Percentiles rank a stretch among this genome's conserved stretches.
Evolutionary conservation across 176 grass and related monocot species (phyloP).

Genomic region (Avena sativa): DNA sequence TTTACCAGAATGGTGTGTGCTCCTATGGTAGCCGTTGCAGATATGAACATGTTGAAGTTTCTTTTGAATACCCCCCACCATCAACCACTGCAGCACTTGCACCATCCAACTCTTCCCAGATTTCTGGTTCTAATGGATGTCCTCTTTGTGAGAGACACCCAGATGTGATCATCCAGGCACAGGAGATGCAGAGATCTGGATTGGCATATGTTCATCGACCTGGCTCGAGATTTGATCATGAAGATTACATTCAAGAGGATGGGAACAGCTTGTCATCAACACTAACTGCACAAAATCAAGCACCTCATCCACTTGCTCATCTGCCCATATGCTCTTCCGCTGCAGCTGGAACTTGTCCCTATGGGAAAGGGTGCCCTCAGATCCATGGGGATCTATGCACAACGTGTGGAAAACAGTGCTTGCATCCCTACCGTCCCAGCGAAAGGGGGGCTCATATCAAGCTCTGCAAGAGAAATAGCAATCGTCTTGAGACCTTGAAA

Average conservation of each 20-base stretch:
- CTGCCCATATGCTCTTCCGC: constrained; percentile 75
- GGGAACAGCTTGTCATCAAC: constrained; percentile 7
- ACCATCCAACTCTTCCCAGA: constrained; percentile 52
- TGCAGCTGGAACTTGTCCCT: constrained; percentile 77
- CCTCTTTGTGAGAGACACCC: constrained; percentile 37
- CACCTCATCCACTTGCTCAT: constrained; percentile 49
- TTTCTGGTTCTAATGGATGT: constrained; percentile 44
- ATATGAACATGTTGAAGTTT: constrained; percentile 73
- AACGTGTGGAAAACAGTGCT: constrained; percentile 68
- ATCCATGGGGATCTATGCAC: constrained; percentile 72
- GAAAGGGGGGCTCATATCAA: constrained; percentile 68
- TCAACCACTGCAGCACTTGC: constrained; percentile 47
- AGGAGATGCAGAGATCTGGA: constrained; percentile 19
- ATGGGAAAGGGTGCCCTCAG: constrained; percentile 70
- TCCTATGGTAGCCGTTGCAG: constrained; percentile 84
- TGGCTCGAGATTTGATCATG: constrained; percentile 35
- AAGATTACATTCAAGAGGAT: constrained; percentile 32
- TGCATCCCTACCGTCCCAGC: constrained; percentile 63
- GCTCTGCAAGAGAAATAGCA: constrained; percentile 76
- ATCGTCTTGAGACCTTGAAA: constrained; percentile 66
- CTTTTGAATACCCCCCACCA: constrained; percentile 36
- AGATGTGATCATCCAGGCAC: constrained; percentile 30
- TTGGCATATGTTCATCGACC: constrained; percentile 17
- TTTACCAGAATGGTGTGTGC: constrained; percentile 87
- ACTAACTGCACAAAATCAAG: constrained; percentile 27